Evolutionary conservation across 805 yeast species (phyloP).

Genomic region (Kluyveromyces starmeri): DNA sequence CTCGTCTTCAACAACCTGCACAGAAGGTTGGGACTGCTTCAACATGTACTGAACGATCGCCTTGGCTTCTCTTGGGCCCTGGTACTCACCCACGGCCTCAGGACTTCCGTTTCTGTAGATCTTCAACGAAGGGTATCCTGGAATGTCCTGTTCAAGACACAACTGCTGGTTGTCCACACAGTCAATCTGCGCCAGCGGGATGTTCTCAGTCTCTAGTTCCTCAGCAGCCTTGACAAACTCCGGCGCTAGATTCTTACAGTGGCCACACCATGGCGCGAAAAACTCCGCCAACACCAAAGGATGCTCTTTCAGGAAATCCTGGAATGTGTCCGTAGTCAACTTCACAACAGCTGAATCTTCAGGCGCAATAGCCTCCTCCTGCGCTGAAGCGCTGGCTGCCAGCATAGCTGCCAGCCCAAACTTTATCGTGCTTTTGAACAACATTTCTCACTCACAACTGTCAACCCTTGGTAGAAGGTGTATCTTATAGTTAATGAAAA

Average conservation of each 20-base stretch:
- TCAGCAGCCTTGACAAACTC: slow-evolving; percentile 76
- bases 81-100: slow-evolving; percentile 48
- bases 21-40: slow-evolving; percentile 75
- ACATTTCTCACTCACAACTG: too few relatives aligned
- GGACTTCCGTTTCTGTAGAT: slow-evolving; percentile 49
- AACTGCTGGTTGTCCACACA: slow-evolving; percentile 71
- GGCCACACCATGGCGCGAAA: slow-evolving; percentile 98
- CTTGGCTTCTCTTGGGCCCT: slow-evolving; percentile 76
- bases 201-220: slow-evolving; percentile 51
- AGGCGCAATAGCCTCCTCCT: slow-evolving; percentile 58
- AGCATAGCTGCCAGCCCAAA: slow-evolving; percentile 19
- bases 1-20: slow-evolving; percentile 39
- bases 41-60: slow-evolving; percentile 73
- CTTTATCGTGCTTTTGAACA: slow-evolving; percentile 13
- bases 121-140: slow-evolving; percentile 81
- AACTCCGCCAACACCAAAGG: slow-evolving; percentile 79
- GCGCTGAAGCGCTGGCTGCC: slow-evolving; percentile 28
- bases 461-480: too few relatives aligned
- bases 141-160: slow-evolving; percentile 58
- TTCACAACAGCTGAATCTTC: slow-evolving; percentile 83
- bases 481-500: too few relatives aligned
- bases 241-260: slow-evolving; percentile 84
- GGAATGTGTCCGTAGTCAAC: slow-evolving; percentile 58
- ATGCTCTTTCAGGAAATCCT: slow-evolving; percentile 55
- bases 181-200: slow-evolving; percentile 75